These are phyloP conservation scores for Kodamaea jinghongensis DNA, from an alignment of 805 yeast species.

Conservation along the genomic window DNA sequence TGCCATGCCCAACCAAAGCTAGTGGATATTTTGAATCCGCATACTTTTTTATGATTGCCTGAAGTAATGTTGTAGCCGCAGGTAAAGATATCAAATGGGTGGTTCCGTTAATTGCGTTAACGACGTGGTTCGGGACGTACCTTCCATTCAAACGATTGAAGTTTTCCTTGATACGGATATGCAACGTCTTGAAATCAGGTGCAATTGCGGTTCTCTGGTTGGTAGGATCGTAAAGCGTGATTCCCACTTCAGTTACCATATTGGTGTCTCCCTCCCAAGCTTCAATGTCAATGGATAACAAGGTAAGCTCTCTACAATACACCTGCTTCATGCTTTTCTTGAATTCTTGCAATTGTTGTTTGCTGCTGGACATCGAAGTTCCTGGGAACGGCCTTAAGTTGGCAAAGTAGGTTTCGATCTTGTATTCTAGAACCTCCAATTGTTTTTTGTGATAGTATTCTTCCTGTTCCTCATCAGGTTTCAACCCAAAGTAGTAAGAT, in stretches of 20 bases:
- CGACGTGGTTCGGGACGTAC: conserved; percentile 54
- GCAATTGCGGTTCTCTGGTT: conserved; percentile 35
- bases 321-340: conserved; percentile 18
- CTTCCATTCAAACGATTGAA: conserved; percentile 45
- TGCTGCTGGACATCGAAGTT: conserved; percentile 5
- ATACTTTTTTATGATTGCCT: conserved; percentile 44
- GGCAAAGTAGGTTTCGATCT: conserved; percentile 1
- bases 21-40: conserved; percentile 16
- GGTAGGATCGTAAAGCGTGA: conserved; percentile 55
- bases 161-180: conserved; percentile 46
- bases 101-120: conserved; percentile 49
- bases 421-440: not conserved
- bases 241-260: conserved; percentile 55
- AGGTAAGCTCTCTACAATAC: conserved; percentile 15
- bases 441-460: conserved; percentile 1
- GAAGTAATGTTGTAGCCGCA: conserved; percentile 39
- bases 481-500: no score
- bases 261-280: conserved; percentile 48
- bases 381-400: conserved; percentile 1
- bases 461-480: not conserved
- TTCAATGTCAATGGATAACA: conserved; percentile 55
- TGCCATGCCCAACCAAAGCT: conserved; percentile 59
- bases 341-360: conserved; percentile 6
- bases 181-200: conserved; percentile 41
- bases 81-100: conserved; percentile 39